Evolutionary conservation across 176 grass and related monocot genomes (phyloP).

Genomic region (Ananas comosus): DNA sequence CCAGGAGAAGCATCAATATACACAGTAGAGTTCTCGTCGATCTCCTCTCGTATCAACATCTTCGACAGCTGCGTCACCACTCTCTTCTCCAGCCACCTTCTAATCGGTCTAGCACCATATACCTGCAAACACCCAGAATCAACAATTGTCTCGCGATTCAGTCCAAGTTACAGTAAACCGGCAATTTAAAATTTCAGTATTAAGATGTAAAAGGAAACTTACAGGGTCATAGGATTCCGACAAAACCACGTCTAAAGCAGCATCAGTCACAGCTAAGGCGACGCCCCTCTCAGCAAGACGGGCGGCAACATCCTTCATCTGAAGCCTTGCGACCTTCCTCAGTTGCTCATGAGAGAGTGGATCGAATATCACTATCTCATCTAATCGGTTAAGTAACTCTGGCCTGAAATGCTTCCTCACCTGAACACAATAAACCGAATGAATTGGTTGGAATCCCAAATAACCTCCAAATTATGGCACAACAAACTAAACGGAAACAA

Average conservation of each 20-base stretch:
- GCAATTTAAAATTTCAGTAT: neutral
- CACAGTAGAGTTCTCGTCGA: conserved; percentile 72
- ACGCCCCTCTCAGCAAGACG: conserved; percentile 75
- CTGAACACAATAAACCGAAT: conserved; percentile 17
- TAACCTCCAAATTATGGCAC: no score
- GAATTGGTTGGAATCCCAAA: no score
- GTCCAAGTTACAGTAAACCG: neutral
- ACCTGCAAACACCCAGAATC: conserved; percentile 18
- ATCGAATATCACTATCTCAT: conserved; percentile 89
- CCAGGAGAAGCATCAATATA: conserved; percentile 42
- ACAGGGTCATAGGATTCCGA: conserved; percentile 82
- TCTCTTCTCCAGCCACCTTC: conserved; percentile 81
- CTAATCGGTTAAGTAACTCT: conserved; percentile 79
- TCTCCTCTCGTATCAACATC: conserved; percentile 85
- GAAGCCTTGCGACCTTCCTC: conserved; percentile 77
- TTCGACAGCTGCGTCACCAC: conserved; percentile 76
- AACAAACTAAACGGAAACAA: no score
- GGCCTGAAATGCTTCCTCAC: conserved; percentile 91
- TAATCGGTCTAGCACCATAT: conserved; percentile 67
- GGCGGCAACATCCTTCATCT: conserved; percentile 90
- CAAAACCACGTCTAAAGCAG: conserved; percentile 65
- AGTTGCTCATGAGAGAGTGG: conserved; percentile 81
- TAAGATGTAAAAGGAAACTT: neutral
- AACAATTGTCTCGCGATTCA: neutral
- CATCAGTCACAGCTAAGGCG: conserved; percentile 82